phyloP scores from a whole-genome alignment of 306 rosid species.

The Glycine tomentella region DNA sequence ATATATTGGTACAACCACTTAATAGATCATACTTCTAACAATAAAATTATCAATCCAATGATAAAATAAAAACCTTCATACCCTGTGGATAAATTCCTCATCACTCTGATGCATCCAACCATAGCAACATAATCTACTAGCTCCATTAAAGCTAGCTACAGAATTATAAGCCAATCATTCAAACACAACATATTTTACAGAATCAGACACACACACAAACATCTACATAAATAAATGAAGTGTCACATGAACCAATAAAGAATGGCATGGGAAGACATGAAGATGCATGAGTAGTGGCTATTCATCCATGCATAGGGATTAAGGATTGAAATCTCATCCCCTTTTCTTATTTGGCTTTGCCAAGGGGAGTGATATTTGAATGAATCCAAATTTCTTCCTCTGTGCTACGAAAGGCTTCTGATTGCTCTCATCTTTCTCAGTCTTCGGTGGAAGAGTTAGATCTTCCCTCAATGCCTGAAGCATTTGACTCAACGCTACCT shows the following conservation, averaged over 20 bases:
- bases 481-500: constrained; percentile 96
- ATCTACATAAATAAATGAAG: neutral
- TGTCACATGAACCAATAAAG: constrained; percentile 42
- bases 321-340: constrained; percentile 51
- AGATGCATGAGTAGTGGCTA: neutral
- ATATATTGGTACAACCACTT: constrained; percentile 13
- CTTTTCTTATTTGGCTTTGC: constrained; percentile 74
- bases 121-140: constrained; percentile 41
- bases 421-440: constrained; percentile 65
- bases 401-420: constrained; percentile 63
- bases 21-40: constrained; percentile 8
- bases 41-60: constrained; percentile 7
- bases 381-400: constrained; percentile 92
- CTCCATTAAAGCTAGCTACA: constrained; percentile 38
- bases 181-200: constrained; percentile 47
- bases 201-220: constrained; percentile 39
- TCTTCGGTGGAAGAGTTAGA: constrained; percentile 64
- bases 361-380: constrained; percentile 91
- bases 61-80: neutral
- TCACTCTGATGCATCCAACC: constrained; percentile 40
- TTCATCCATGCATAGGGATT: constrained; percentile 8
- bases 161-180: constrained; percentile 27
- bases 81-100: constrained; percentile 14
- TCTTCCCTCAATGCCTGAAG: constrained; percentile 85
- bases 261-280: constrained; percentile 39